phyloP scores from a whole-genome alignment of 2,329 filamentous ascomycete species.

The Aspergillus viridinutans region DNA sequence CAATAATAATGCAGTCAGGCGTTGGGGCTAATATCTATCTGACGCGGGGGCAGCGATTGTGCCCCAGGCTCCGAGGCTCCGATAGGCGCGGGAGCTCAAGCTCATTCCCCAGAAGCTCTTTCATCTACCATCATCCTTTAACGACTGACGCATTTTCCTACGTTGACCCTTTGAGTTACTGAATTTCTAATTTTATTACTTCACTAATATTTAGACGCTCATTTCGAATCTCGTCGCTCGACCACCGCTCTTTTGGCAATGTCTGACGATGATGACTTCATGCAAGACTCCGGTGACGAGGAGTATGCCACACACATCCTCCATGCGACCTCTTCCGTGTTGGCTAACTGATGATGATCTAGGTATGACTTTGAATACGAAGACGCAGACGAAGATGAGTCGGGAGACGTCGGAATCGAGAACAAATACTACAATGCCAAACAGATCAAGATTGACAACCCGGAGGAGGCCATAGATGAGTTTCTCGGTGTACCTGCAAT shows the following conservation, averaged over 20 bases:
- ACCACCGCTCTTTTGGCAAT: slow-evolving; percentile 41
- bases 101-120: slow-evolving; percentile 1
- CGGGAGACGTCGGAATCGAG: slow-evolving; percentile 88
- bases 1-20: background rate
- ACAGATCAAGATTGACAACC: slow-evolving; percentile 83
- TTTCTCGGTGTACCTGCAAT: slow-evolving; percentile 83
- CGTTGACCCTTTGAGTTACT: background rate
- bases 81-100: slow-evolving; percentile 16
- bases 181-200: background rate
- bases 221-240: background rate
- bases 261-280: slow-evolving; percentile 86
- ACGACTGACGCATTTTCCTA: background rate
- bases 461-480: slow-evolving; percentile 83
- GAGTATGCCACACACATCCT: slow-evolving; percentile 53
- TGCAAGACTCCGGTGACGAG: slow-evolving; percentile 86
- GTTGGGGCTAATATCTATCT: background rate
- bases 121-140: slow-evolving; percentile 1
- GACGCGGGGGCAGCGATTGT: background rate
- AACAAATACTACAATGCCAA: slow-evolving; percentile 99
- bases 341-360: slow-evolving; percentile 20
- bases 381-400: slow-evolving; percentile 83
- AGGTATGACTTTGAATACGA: slow-evolving; percentile 98
- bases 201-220: background rate
- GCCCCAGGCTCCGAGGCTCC: slow-evolving; percentile 10
- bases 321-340: background rate